These are phyloP conservation scores for Colletotrichum agaves DNA, from an alignment of 2,329 filamentous ascomycete species.

Conservation along the genomic window DNA sequence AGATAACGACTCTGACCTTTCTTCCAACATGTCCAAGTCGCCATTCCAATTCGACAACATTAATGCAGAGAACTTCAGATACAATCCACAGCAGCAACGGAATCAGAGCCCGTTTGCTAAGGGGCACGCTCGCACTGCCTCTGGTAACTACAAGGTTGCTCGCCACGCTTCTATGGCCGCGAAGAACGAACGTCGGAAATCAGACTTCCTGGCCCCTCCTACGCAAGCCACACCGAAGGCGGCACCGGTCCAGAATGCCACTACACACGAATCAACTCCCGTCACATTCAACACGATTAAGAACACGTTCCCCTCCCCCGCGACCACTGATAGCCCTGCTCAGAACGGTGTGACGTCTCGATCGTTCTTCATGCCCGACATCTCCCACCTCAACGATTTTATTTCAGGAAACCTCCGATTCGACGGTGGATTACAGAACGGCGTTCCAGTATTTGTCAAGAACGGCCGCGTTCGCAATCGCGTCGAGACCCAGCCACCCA, in stretches of 20 bases:
- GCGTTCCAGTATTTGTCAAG: slow-evolving; percentile 66
- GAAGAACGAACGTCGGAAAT: slow-evolving; percentile 29
- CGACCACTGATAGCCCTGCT: slow-evolving; percentile 47
- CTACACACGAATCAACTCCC: slow-evolving; percentile 28
- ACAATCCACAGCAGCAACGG: slow-evolving; percentile 42
- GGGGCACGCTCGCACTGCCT: slow-evolving; percentile 46
- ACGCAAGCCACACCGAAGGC: slow-evolving; percentile 35
- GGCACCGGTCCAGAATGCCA: not conserved
- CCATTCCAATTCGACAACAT: slow-evolving; percentile 43
- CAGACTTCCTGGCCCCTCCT: slow-evolving; percentile 27
- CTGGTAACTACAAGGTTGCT: slow-evolving; percentile 37
- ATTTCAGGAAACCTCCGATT: slow-evolving; percentile 65
- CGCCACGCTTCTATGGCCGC: slow-evolving; percentile 28
- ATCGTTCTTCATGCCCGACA: slow-evolving; percentile 65
- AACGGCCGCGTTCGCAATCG: slow-evolving; percentile 62
- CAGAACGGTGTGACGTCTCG: slow-evolving; percentile 56
- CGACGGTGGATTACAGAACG: slow-evolving; percentile 61
- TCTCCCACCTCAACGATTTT: slow-evolving; percentile 67
- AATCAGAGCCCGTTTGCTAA: slow-evolving; percentile 53
- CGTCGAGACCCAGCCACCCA: slow-evolving; percentile 46
- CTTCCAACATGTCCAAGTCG: slow-evolving; percentile 55
- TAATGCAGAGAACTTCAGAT: slow-evolving; percentile 42
- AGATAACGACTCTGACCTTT: slow-evolving; percentile 63
- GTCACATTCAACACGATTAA: slow-evolving; percentile 38
- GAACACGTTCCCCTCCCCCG: slow-evolving; percentile 45